Evolutionary conservation across 176 grass and related monocot species (phyloP).

Genomic region (Urochloa ruziziensis): DNA sequence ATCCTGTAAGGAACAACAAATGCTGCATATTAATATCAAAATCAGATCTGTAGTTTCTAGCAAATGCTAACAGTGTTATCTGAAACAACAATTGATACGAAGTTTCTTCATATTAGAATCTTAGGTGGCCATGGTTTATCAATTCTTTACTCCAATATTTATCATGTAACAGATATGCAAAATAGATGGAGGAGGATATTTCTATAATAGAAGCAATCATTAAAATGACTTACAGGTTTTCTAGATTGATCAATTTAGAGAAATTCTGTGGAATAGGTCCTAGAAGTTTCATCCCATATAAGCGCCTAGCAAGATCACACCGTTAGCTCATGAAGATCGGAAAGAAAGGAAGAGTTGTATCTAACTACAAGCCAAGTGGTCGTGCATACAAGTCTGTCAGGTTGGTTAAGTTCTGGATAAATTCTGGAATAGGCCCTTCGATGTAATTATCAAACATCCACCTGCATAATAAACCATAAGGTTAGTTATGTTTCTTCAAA

Average conservation of each 20-base stretch:
- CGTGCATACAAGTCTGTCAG: constrained; percentile 49
- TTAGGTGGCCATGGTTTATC: background rate
- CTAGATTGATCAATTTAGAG: constrained; percentile 43
- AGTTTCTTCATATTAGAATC: background rate
- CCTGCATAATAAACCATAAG: constrained; percentile 28
- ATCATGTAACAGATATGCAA: background rate
- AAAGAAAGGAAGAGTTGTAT: background rate
- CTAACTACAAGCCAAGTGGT: constrained; percentile 10
- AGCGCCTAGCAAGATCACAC: constrained; percentile 40
- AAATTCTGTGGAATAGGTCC: constrained; percentile 50
- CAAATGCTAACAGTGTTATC: background rate
- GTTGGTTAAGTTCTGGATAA: constrained; percentile 43
- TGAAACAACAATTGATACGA: background rate
- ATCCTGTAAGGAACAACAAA: constrained; percentile 30
- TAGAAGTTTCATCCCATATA: constrained; percentile 54
- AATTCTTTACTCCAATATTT: background rate
- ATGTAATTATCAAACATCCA: constrained; percentile 70
- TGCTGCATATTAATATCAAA: background rate
- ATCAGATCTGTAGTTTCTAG: background rate
- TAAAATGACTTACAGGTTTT: constrained; percentile 49
- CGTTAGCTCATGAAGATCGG: background rate
- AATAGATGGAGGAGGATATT: background rate
- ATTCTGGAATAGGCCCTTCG: constrained; percentile 37
- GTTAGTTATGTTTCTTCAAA: constrained; percentile 12
- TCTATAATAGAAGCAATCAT: background rate